Base-by-base conservation (phyloP, 2,329 filamentous ascomycete species). In the Colletotrichum liaoningense region DNA sequence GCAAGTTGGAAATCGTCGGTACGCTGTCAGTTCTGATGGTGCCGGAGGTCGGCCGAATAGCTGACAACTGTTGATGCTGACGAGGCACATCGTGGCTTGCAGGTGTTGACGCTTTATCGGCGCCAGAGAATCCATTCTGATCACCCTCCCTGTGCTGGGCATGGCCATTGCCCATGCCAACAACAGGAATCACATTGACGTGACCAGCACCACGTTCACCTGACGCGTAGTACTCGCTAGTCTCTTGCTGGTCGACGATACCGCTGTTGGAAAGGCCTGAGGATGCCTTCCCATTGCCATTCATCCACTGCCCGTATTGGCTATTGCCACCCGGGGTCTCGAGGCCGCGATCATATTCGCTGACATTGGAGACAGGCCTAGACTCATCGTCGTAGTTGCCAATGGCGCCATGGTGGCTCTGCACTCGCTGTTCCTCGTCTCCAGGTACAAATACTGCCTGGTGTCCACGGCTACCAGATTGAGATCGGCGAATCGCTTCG, bases 1-100 rank as follows among this genome's bases (percentile, higher is more conserved):
- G 92, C 63, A 94, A 82, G 78, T 92, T 88, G 67, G 90, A 91
- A 57, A 93, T 89, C 33, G 88, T 89, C 14, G 87, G 85, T 7
- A 86, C 84, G 75, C 88, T 86, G 59, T 86, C 83, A 16, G 81
- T 83, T 62, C 85, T 79, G 7, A 59, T 62, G 64, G 75, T 77
- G 62, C 77, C 74, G 9, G 77, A 76, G 1, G 77, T 75, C 3
- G 80, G 80, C 46, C 82, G 78, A 11, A 38, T 30, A 12, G 75
- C 69, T 16, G 76, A 35, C 11, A 24, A 14, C n/a, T 55, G 60
- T 11, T 70, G 73, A 24, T 62, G 54, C 22, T 63, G 30, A 52
- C 54, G 69, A 42, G 38, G 22, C n/a, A 52, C 58, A 24, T 49
- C 52, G 12, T 59, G 30, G 33, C 54, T 69, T 11, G 30, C 59